Percentiles rank a stretch among this genome's conserved stretches.
These are phyloP conservation scores for Cladosporium sp. DNA, from an alignment of 2,329 filamentous ascomycete genomes.

Conservation along the genomic window DNA sequence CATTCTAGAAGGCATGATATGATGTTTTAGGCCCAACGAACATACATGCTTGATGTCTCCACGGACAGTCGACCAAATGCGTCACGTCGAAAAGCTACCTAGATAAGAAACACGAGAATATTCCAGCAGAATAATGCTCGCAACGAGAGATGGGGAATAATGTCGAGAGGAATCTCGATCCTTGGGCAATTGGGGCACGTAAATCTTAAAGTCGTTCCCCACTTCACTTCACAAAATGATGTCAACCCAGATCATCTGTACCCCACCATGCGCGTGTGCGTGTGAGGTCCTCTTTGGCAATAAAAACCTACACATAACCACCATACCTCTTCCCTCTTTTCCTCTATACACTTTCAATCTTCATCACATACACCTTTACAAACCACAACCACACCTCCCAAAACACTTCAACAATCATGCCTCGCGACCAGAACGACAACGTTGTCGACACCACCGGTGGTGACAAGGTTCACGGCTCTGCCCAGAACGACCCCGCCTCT, in stretches of 20 bases:
- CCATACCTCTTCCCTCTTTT: background rate
- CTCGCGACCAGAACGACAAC: constrained; percentile 12
- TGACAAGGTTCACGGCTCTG: constrained; percentile 7
- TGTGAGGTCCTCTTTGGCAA: background rate
- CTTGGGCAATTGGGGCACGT: no score
- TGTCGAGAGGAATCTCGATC: no score
- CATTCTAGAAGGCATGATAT: no score
- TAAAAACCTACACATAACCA: background rate
- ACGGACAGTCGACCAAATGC: no score
- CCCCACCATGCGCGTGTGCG: background rate
- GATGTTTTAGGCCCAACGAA: no score
- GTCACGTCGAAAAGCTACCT: no score
- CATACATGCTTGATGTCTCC: no score
- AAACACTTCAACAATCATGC: constrained; percentile 3
- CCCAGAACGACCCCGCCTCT: constrained; percentile 1
- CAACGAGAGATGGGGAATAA: no score
- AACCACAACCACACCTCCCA: background rate
- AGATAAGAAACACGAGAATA: no score
- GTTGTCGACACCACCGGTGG: constrained; percentile 8
- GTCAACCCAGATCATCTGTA: background rate
- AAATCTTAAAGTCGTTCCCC: background rate
- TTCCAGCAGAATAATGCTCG: no score
- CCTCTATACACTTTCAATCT: background rate
- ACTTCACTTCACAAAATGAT: background rate
- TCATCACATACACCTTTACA: background rate